Evolutionary conservation across 768 basidiomycete genomes (phyloP), one percentile per base, ranked within the genome.

Genomic region (Lyophyllum decastes): DNA sequence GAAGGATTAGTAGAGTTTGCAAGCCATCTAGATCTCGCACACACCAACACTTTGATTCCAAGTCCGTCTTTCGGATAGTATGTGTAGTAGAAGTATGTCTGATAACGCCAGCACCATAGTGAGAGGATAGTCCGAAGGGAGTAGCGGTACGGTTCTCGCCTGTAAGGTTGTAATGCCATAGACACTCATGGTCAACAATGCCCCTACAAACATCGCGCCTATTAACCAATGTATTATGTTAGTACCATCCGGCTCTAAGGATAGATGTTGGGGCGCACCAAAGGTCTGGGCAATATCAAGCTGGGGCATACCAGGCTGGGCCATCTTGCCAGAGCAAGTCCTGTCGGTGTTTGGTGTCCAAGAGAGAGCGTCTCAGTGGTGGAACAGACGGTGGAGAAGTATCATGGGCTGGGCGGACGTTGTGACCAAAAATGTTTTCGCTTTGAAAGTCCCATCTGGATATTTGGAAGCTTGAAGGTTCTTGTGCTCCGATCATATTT

Each of bases 161-260:
- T 79, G 78, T 24, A 79, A 65, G 14, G 73, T 75, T 1, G 78
- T 80, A 24, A 80, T 75, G 10, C 79, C 78, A 55, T 78, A 79
- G 54, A 78, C 58, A 40, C 66, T 62, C 74, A 74, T 74, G 16
- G 75, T 68, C 14, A 76, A 52, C 53, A 76, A 64, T 21, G 69
- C 67, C 14, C 74, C 76, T 33, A 75, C 68, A 54, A 78, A 70
- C 64, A 77, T 68, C 21, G 74, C 71, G 21, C 78, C 76, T 75
- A 51, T 22, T 10, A 19, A n/a, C n/a, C n/a, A n/a, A n/a, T n/a
- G n/a, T n/a, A 27, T 5, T 16, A 48, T 6, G 8, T 52, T 10
- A 41, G 19, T 26, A 22, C 22, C 49, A 34, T 16, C 26, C 30
- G 21, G 47, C 33, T 46, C 8, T 25, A 34, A n/a, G 21, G 54